A percentile compares a stretch with the other conserved stretches of the same genome.
phyloP scores from a whole-genome alignment of 768 basidiomycete species.

The Serpula lacrymans region DNA sequence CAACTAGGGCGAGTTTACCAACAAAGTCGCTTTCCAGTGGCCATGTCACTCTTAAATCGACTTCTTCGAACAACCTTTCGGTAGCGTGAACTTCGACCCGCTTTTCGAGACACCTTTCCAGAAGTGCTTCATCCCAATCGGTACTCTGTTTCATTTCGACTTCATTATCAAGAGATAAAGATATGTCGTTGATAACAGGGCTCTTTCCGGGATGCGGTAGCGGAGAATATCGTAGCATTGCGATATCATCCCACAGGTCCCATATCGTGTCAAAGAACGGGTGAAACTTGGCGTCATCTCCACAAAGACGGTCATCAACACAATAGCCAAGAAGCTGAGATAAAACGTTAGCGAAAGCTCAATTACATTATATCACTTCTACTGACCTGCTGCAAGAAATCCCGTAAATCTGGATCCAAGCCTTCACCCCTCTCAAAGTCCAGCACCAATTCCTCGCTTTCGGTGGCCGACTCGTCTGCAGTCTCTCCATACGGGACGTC shows the following conservation, averaged over 20 bases:
- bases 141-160: no score
- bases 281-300: constrained; percentile 23
- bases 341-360: not conserved
- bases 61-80: no score
- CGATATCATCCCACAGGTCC: constrained; percentile 29
- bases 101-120: no score
- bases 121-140: no score
- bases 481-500: constrained; percentile 20
- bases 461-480: constrained; percentile 18
- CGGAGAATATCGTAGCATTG: constrained; percentile 28
- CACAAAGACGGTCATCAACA: constrained; percentile 24
- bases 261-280: constrained; percentile 24
- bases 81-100: no score
- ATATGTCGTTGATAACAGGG: constrained; percentile 8
- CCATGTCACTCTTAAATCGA: no score
- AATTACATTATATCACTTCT: not conserved
- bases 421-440: not conserved
- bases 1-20: no score
- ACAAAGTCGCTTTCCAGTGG: no score
- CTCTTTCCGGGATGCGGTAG: constrained; percentile 18
- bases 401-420: constrained; percentile 10
- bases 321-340: constrained; percentile 25
- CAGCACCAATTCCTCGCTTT: constrained; percentile 21
- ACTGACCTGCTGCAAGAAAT: constrained; percentile 25
- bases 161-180: constrained; percentile 1